Evolutionary conservation across 169 alveolate genomes (phyloP), one percentile per base, ranked within the genome.

Genomic region (Plasmodium gaboni): DNA sequence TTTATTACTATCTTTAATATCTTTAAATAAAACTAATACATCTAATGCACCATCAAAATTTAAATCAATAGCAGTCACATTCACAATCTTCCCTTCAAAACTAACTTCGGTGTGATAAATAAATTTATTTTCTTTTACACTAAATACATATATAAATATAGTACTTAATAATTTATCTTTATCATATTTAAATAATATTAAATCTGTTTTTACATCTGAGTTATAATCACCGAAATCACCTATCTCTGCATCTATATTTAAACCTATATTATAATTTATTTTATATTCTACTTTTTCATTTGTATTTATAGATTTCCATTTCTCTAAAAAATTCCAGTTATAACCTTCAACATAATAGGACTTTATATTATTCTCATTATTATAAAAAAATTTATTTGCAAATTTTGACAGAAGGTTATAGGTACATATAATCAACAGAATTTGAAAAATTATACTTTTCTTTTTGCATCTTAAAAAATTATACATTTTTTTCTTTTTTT

Each of bases 41-140:
- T 94, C 96, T 80, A 94, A 59, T 1, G 93, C 73, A 3, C 89
- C 87, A 44, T 94, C 94, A 60, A 86, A 55, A 78, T 94, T 92
- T 13, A 94, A 46, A 72, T 94, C 96, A 8, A 92, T 85, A 0
- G 93, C 96, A 2, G 85, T 74, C 26, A 78, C 59, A 24, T 94
- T 94, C 44, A 70, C 85, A 4, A 92, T 72, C 17, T 64, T 88
- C 9, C 95, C 96, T 48, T 73, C 74, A 9, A 94, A 61, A 3
- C 69, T 87, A 2, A 74, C 74, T 63, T 78, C 90, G 7, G 87
- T 57, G 42, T 72, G 69, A 13, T 72, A 63, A 2, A 72, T 61
- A 60, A 74, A 76, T 71, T 72, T 70, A 46, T 61, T 74, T 73
- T 63, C 74, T n/a, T 50, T 13, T 3, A 42, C 59, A 15, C 38